Evolutionary conservation across 345 rosid species (phyloP).

Genomic region (Xanthoceras sorbifolium): DNA sequence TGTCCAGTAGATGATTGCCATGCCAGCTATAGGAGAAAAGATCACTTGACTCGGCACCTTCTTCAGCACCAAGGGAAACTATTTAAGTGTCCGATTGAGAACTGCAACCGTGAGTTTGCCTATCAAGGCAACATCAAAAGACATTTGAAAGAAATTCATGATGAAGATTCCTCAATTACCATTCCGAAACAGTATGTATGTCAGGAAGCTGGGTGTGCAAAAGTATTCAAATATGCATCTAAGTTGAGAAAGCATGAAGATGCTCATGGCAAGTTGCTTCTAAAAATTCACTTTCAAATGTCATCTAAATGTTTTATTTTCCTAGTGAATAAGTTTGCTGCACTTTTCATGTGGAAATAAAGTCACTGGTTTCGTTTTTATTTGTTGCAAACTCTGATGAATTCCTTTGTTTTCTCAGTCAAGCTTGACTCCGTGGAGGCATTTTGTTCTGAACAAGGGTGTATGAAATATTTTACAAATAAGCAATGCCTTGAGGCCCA

Average conservation of each 20-base stretch:
- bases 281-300: not conserved
- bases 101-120: slow-evolving; percentile 51
- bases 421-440: slow-evolving; percentile 71
- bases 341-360: not conserved
- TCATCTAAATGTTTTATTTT: not conserved
- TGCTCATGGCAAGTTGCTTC: slow-evolving; percentile 61
- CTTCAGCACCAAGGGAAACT: slow-evolving; percentile 71
- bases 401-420: slow-evolving; percentile 43
- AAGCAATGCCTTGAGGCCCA: slow-evolving; percentile 71
- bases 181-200: slow-evolving; percentile 50
- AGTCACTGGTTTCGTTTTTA: not conserved
- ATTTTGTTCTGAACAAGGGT: slow-evolving; percentile 67
- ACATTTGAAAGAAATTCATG: slow-evolving; percentile 57
- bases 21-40: slow-evolving; percentile 81
- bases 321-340: not conserved
- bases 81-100: slow-evolving; percentile 59
- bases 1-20: slow-evolving; percentile 70
- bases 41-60: slow-evolving; percentile 78
- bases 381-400: slow-evolving; percentile 16
- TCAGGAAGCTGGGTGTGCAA: slow-evolving; percentile 79
- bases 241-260: slow-evolving; percentile 64
- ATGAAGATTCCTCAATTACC: slow-evolving; percentile 23
- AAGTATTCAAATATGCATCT: slow-evolving; percentile 64
- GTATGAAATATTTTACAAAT: slow-evolving; percentile 76
- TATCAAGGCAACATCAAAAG: slow-evolving; percentile 59